phyloP scores from a whole-genome alignment of 257 asterid genomes.

The Echium plantagineum region DNA sequence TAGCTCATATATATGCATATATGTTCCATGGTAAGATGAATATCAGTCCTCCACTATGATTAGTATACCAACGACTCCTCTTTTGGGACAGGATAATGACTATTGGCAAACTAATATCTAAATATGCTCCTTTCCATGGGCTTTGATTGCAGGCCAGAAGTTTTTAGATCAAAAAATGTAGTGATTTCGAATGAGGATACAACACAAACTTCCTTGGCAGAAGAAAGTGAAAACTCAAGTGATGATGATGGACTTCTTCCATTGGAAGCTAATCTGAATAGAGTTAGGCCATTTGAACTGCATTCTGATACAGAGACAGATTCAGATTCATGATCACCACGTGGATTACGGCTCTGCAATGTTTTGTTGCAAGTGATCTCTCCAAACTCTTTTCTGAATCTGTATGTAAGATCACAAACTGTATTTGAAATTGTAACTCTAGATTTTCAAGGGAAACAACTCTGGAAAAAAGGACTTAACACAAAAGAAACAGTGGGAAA shows the following conservation, averaged over 20 bases:
- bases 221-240: conserved; percentile 18
- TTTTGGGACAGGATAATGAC: too few species aligned
- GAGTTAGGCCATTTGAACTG: conserved; percentile 40
- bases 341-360: background rate
- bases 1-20: too few species aligned
- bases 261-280: conserved; percentile 73
- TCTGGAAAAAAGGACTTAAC: too few species aligned
- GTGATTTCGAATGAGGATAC: conserved; percentile 15
- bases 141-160: conserved; percentile 44
- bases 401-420: too few species aligned
- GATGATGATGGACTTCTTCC: conserved; percentile 79
- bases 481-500: too few species aligned
- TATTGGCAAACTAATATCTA: background rate
- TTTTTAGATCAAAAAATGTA: conserved; percentile 28
- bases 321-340: conserved; percentile 16
- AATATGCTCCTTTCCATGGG: background rate
- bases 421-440: too few species aligned
- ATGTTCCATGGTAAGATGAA: too few species aligned
- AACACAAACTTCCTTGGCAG: conserved; percentile 13
- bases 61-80: too few species aligned
- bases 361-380: too few species aligned
- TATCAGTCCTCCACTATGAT: too few species aligned
- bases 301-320: conserved; percentile 20
- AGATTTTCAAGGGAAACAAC: too few species aligned
- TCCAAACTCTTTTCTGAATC: too few species aligned